These are phyloP conservation scores for Hanseniaspora nectarophila DNA, from an alignment of 805 yeast species.

Conservation along the genomic window DNA sequence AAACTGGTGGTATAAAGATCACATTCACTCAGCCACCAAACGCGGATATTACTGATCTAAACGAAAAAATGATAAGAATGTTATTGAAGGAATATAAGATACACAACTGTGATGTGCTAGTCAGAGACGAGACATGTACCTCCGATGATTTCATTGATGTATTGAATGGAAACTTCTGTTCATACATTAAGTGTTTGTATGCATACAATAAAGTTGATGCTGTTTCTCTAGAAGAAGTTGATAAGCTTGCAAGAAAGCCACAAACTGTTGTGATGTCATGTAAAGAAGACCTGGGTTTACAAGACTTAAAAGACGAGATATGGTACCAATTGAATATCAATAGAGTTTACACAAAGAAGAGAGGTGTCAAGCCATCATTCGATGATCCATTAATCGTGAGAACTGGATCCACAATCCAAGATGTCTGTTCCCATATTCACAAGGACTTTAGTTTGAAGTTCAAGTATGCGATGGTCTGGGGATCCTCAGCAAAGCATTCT, in stretches of 20 bases:
- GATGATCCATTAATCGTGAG: conserved; percentile 87
- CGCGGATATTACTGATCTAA: conserved; percentile 34
- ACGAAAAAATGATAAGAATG: conserved; percentile 66
- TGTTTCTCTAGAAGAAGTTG: conserved; percentile 87
- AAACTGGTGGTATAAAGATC: conserved; percentile 83
- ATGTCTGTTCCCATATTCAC: conserved; percentile 84
- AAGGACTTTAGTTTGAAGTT: conserved; percentile 84
- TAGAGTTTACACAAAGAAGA: conserved; percentile 75
- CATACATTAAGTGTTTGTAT: conserved; percentile 81
- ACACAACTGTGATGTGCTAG: conserved; percentile 85
- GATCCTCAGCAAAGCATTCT: conserved; percentile 83
- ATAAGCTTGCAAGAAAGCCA: conserved; percentile 81
- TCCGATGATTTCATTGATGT: conserved; percentile 89
- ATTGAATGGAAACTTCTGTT: conserved; percentile 74
- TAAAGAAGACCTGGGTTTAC: conserved; percentile 72
- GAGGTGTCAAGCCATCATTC: conserved; percentile 73
- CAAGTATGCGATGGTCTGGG: conserved; percentile 94
- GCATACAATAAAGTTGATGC: conserved; percentile 94
- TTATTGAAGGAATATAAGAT: conserved; percentile 76
- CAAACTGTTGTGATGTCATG: conserved; percentile 91
- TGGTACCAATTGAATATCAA: conserved; percentile 78
- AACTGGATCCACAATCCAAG: conserved; percentile 62
- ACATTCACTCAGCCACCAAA: conserved; percentile 74
- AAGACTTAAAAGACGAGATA: conserved; percentile 80
- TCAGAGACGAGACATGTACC: conserved; percentile 79